A percentile compares a stretch with the other conserved stretches of the same genome.
Evolutionary conservation across 2,329 filamentous ascomycete genomes (phyloP).

Genomic region (Microcyclospora pomicola): DNA sequence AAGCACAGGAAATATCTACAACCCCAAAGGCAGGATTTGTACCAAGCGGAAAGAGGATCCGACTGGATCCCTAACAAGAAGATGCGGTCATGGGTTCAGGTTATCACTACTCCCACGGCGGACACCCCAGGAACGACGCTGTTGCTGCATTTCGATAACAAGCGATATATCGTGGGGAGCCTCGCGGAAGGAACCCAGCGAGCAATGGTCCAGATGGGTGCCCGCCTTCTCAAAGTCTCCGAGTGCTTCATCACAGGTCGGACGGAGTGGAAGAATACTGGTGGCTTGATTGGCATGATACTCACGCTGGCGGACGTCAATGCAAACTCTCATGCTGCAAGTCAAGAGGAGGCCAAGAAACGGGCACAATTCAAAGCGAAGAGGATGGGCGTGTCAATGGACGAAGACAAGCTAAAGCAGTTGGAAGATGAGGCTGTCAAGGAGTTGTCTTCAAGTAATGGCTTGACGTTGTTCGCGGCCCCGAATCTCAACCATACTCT

Average conservation of each 20-base stretch:
- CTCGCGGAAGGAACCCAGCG: slow-evolving; percentile 76
- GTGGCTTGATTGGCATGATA: slow-evolving; percentile 73
- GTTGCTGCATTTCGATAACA: slow-evolving; percentile 64
- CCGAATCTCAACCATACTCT: slow-evolving; percentile 68
- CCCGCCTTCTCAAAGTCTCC: slow-evolving; percentile 50
- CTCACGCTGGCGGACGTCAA: slow-evolving; percentile 65
- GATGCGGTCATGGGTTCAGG: slow-evolving; percentile 63
- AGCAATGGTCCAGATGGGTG: slow-evolving; percentile 53
- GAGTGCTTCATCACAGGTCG: slow-evolving; percentile 74
- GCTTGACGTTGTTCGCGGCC: slow-evolving; percentile 60
- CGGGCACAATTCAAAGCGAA: slow-evolving; percentile 21
- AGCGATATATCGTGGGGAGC: slow-evolving; percentile 75
- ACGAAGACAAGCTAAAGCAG: slow-evolving; percentile 14
- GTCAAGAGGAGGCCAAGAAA: slow-evolving; percentile 29
- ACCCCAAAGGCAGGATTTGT: too few species aligned
- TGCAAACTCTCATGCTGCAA: slow-evolving; percentile 32
- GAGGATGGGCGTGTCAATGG: slow-evolving; percentile 10
- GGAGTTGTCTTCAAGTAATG: slow-evolving; percentile 22
- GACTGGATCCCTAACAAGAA: background rate
- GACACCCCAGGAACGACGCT: slow-evolving; percentile 75
- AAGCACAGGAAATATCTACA: too few species aligned
- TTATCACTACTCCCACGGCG: slow-evolving; percentile 69
- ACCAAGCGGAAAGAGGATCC: background rate
- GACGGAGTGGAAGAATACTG: slow-evolving; percentile 60
- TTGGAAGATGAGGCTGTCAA: slow-evolving; percentile 17